phyloP scores from a whole-genome alignment of 129 eudicot genomes.

The Flaveria linearis region DNA sequence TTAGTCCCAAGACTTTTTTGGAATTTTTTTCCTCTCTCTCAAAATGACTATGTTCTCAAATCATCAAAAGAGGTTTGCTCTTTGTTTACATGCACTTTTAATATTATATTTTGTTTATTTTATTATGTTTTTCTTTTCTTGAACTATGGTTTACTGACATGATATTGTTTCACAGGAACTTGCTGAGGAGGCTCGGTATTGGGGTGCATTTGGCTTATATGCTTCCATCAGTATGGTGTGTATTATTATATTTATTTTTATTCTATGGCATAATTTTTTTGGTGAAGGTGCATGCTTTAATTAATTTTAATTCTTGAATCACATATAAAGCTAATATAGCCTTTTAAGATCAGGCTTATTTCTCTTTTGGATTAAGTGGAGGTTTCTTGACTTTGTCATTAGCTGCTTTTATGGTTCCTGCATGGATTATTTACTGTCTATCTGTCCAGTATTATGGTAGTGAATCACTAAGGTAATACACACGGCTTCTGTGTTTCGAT shows the following conservation, averaged over 20 bases:
- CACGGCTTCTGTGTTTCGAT: background rate
- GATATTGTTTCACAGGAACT: conserved; percentile 52
- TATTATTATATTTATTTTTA: conserved; percentile 17
- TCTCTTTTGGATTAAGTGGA: conserved; percentile 76
- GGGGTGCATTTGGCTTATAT: conserved; percentile 98
- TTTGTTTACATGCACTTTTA: conserved; percentile 12
- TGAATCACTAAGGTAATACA: conserved; percentile 63
- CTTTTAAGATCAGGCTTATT: conserved; percentile 62
- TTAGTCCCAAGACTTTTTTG: conserved; percentile 60
- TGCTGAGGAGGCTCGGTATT: conserved; percentile 75
- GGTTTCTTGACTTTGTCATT: conserved; percentile 72
- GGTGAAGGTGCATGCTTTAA: background rate
- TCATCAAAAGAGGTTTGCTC: conserved; percentile 58
- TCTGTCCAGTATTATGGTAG: conserved; percentile 55
- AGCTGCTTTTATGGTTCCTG: conserved; percentile 72
- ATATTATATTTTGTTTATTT: background rate
- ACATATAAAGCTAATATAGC: conserved; percentile 20
- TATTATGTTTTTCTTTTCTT: conserved; percentile 13
- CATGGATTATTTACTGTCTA: conserved; percentile 63
- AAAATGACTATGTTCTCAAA: conserved; percentile 48
- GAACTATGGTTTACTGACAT: background rate
- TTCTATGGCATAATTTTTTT: background rate
- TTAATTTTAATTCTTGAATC: conserved; percentile 11
- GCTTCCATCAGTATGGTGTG: conserved; percentile 73
- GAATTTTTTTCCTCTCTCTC: conserved; percentile 67